Conservation (phyloP, 345 rosid genomes). For the Sapria himalayana region DNA sequence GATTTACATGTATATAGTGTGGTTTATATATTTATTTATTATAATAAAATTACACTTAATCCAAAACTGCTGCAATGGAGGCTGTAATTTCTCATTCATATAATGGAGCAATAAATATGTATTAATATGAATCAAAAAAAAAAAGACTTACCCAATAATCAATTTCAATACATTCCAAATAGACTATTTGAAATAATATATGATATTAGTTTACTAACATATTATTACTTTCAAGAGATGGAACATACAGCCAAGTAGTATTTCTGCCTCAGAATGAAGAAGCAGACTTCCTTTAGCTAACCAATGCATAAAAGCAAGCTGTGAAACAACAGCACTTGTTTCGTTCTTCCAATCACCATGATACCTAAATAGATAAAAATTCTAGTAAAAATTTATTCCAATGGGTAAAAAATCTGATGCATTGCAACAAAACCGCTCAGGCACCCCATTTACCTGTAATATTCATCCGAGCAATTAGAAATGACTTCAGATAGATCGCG, state of each 20-base stretch:
- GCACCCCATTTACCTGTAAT: conserved; percentile 30
- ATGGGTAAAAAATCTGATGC: neutral
- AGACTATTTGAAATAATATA: no score
- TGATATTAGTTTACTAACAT: no score
- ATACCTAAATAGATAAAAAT: conserved; percentile 26
- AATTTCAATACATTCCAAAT: no score
- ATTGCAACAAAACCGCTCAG: neutral
- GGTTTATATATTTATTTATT: no score
- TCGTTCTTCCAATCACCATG: conserved; percentile 94
- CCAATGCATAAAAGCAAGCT: conserved; percentile 84
- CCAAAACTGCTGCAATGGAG: no score
- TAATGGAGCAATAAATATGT: no score
- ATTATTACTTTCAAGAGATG: no score
- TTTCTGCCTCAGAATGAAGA: conserved; percentile 47
- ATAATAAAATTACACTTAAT: no score
- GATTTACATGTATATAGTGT: no score
- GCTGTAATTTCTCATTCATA: no score
- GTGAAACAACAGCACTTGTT: conserved; percentile 69
- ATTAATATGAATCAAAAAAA: no score
- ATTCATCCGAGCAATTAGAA: conserved; percentile 44
- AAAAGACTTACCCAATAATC: no score
- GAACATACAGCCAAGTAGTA: conserved; percentile 65
- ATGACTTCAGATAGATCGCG: conserved; percentile 35
- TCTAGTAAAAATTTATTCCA: conserved; percentile 4
- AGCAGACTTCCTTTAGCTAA: conserved; percentile 68